Base-by-base conservation (phyloP, 257 asterid genomes). In the Haberlea rhodopensis region DNA sequence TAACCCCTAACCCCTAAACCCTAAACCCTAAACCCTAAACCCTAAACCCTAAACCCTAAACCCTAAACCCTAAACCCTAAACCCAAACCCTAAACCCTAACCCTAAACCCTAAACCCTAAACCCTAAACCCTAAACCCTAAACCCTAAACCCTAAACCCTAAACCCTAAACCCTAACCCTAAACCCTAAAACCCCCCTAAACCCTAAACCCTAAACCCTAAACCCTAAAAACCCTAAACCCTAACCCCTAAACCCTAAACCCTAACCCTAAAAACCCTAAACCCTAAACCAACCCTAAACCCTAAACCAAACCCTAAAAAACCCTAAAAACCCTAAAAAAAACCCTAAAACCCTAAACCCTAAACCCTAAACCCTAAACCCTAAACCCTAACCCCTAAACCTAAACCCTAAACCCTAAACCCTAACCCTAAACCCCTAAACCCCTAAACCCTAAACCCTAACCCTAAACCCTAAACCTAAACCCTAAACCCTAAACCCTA, bases 401-500 rank as follows among this genome's bases (percentile, higher is more conserved):
- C 57, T 32, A 52, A 59, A 53, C 64, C 63, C 45, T 23, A 57
- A 56, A 59, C 71, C 45, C 18, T 32, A 67, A 49, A 52, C 74
- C 74, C 68, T 61, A 61, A n/a, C n/a, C n/a, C n/a, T n/a, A n/a
- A n/a, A n/a, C n/a, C n/a, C n/a, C n/a, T n/a, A n/a, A n/a, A n/a
- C n/a, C 63, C 68, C 74, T 49, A 29, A 69, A 52, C 62, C 74
- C 74, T 60, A 32, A 60, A 26, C 67, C 73, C 27, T 20, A 69
- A 69, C 73, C 73, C 69, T 61, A 53, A 70, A 32, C 75, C 75
- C 64, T 53, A 34, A 70, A 62, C 69, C 48, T 23, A 62, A 40
- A 59, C 64, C 64, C 64, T 59, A 40, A 67, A 37, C 71, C 71
- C 53, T 31, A n/a, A 56, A 37, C 71, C 71, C 29, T 20, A 40